Base-by-base conservation (phyloP, 306 rosid species). In the Pueraria montana region DNA sequence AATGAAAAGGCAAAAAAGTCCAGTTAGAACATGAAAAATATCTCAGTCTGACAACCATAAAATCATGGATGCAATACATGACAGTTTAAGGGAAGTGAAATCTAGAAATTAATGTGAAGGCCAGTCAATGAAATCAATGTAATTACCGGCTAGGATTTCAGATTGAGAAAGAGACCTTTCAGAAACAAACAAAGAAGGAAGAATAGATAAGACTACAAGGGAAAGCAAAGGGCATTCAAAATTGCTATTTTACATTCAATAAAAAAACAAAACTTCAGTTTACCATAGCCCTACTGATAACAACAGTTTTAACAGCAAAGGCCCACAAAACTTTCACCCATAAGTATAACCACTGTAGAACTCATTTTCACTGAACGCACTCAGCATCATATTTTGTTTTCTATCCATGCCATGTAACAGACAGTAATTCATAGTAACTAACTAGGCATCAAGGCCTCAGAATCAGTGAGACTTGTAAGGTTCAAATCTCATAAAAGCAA, bases 21-120 rank as follows among this genome's bases (percentile, higher is more conserved):
- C 89, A 84, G 91, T 89, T 85, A 88, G 94, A 84, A 85, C 87
- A 87, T 85, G 91, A 84, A 93, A 95, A 95, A 93, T 91, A 91
- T 91, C 97, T 89, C 8, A 64, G 56, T 21, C 80, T 82, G 93
- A 88, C 85, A 89, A 76, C 83, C 87, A 85, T 88, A 77, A 89
- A 84, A 86, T 77, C 88, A 85, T 21, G 80, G 87, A 64, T 58
- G 91, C 84, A 89, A 83, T 74, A 68, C 80, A 87, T 83, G 86
- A 67, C 80, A 68, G 56, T 77, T 83, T 63, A 58, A 81, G 85
- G 81, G 24, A 32, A 50, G 80, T 50, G 76, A 61, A 70, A 79
- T 18, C 3, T 69, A 42, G 68, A 85, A 82, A 76, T 84, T 53
- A 83, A 72, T 78, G 80, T 56, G 66, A 62, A 64, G 69, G 89